These are phyloP conservation scores for Colletotrichum graminicola DNA, from an alignment of 2,329 filamentous ascomycete species.

Conservation along the genomic window DNA sequence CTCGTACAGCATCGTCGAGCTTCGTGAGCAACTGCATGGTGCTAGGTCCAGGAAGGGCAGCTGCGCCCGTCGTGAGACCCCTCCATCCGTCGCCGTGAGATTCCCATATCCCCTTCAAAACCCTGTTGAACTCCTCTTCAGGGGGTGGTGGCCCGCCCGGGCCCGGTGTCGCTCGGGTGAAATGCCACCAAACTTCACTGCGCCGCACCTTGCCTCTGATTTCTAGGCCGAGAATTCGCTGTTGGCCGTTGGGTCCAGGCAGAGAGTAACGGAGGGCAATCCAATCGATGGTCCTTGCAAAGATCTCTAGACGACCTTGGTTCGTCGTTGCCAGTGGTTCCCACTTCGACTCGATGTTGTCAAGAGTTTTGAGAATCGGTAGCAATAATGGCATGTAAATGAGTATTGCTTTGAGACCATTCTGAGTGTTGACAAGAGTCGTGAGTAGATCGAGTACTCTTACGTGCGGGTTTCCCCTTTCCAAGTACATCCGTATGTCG, in stretches of 20 bases:
- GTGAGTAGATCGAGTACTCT: constrained; percentile 71
- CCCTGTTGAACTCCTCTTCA: constrained; percentile 53
- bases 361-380: constrained; percentile 72
- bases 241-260: constrained; percentile 45
- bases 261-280: constrained; percentile 67
- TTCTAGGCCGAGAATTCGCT: constrained; percentile 61
- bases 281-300: constrained; percentile 68
- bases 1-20: constrained; percentile 61
- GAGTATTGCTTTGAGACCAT: constrained; percentile 65
- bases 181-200: constrained; percentile 65
- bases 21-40: constrained; percentile 62
- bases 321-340: constrained; percentile 55
- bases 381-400: constrained; percentile 71
- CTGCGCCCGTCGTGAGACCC: constrained; percentile 62
- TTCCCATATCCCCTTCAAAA: constrained; percentile 61
- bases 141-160: constrained; percentile 44
- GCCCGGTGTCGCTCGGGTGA: constrained; percentile 53
- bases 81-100: constrained; percentile 59
- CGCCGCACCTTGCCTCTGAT: constrained; percentile 63
- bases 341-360: constrained; percentile 70
- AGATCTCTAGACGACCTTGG: constrained; percentile 63
- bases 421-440: constrained; percentile 67
- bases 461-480: constrained; percentile 75
- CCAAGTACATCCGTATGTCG: constrained; percentile 69
- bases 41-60: constrained; percentile 54